Conservation (phyloP, 495 filamentous ascomycete genomes). For the Rostrohypoxylon terebratum region DNA sequence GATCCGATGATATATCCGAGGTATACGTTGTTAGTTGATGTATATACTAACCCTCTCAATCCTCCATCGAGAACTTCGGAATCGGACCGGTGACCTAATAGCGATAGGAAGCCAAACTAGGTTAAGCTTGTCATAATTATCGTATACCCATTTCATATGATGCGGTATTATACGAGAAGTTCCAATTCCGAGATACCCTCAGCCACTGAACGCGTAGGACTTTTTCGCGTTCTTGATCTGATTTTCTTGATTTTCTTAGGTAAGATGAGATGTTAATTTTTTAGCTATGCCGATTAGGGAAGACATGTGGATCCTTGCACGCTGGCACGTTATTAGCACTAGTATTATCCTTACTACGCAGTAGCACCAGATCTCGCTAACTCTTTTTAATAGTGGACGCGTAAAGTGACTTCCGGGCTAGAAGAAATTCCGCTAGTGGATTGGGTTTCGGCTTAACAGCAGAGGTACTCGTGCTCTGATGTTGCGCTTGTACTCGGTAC, state of each 20-base stretch:
- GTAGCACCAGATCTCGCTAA: slow-evolving; percentile 11
- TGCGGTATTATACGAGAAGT: slow-evolving; percentile 14
- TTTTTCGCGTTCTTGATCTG: slow-evolving; percentile 7
- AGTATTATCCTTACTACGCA: too few species aligned
- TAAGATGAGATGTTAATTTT: slow-evolving; percentile 1
- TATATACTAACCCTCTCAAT: neutral
- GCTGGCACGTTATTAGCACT: slow-evolving; percentile 5
- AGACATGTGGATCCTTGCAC: slow-evolving; percentile 4
- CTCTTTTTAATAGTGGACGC: neutral
- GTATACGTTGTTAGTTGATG: neutral
- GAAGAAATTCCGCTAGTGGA: slow-evolving; percentile 18
- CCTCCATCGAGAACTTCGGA: neutral
- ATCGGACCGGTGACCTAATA: neutral
- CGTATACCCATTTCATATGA: neutral
- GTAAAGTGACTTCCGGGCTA: slow-evolving; percentile 2
- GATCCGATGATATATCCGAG: neutral
- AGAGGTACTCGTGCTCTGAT: neutral
- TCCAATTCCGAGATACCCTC: neutral
- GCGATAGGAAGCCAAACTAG: neutral
- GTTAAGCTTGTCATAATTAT: neutral
- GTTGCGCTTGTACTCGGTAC: slow-evolving; percentile 3
- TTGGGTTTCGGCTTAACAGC: neutral
- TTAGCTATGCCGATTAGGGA: neutral
- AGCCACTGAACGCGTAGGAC: slow-evolving; percentile 9
- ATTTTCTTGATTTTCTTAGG: neutral